Evolutionary conservation across 177 flowering plant genomes (phyloP), one percentile per base, ranked within the genome.

Genomic region (Vitis hybrid): DNA sequence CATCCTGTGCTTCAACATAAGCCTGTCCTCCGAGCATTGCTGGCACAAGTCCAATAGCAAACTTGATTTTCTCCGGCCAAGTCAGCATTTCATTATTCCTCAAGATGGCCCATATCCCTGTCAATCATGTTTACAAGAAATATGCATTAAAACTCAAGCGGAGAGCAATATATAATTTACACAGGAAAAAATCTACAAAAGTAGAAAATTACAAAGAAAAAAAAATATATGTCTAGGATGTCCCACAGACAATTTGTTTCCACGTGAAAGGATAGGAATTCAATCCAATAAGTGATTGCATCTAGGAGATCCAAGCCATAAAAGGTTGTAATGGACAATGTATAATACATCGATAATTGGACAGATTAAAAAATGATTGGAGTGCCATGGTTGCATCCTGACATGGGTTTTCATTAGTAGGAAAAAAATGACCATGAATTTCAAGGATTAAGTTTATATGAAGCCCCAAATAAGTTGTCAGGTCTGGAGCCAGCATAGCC

Each of bases 1-100:
- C 85, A 77, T 90, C 94, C 74, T 90, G 94, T 74, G 94, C 94
- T 80, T 90, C 92, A 56, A 90, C 94, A 79, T 90, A 90, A 51
- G 88, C 72, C 69, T 90, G 94, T 32, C 94, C 94, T 39, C 94
- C 94, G 23, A 84, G 18, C 67, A 90, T 88, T 55, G 94, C 94
- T 69, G 94, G 94, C 75, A 90, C 78, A 21, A 90, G 88, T 19
- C 94, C 94, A 74, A 88, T 73, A 13, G 94, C 94, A 82, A 90
- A 90, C 66, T 82, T 83, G 59, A 88, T 77, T 76, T 90, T 90
- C 74, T 90, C 94, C 6, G 88, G 76, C 94, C 94, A 90, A 26
- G 89, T 86, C 71, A 90, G 80, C 94, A 90, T 88, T 75, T 90
- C 94, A 80, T 82, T 90, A 75, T 90, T 90, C 82, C 69, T 90